Evolutionary conservation across 352 stramenopile genomes (phyloP), one percentile per base, ranked within the genome.

Genomic region (Phytophthora macrochlamydospora): DNA sequence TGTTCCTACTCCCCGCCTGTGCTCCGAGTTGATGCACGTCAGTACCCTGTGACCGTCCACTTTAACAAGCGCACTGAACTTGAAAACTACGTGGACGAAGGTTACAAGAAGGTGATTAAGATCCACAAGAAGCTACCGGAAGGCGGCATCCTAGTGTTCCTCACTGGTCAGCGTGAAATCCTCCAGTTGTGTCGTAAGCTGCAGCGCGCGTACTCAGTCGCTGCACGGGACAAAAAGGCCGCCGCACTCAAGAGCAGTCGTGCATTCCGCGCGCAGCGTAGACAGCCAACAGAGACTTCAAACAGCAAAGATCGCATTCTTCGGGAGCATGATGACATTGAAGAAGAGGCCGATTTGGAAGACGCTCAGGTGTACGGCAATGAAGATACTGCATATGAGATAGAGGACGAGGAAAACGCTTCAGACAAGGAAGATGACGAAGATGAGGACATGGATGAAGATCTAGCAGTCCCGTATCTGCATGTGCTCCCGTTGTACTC

Each of bases 31-130:
- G 84, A 97, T 33, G 95, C 95, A 29, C 85, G 98, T 57, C 98
- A 98, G 67, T 97, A 98, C 74, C 97, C 97, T 0, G 98, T 99
- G 4, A 99, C 94, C 1, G 90, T 99, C 56, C 97, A 99, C 81
- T 99, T 99, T 72, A 98, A 92, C 71, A 99, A 99, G 75, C 87
- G 95, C 45, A 99, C 98, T 1, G 97, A 99, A 64, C 75, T 99
- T 54, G 86, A 98, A 42, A 89, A 99, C 73, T 99, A 99, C 76
- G 86, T 98, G 53, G 77, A 89, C 37, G 96, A 92, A 35, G 94
- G 95, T 7, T 98, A 98, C 71, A 96, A 97, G 57, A 99, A 99
- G 71, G 85, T 95, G 35, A 65, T 96, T 24, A 98, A 98, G 74
- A 99, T 99, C 60, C 98, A 99, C 84, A 85, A 92, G 55, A 98